phyloP scores from a whole-genome alignment of 164 flowering plant species.

The Chimonanthus praecox region DNA sequence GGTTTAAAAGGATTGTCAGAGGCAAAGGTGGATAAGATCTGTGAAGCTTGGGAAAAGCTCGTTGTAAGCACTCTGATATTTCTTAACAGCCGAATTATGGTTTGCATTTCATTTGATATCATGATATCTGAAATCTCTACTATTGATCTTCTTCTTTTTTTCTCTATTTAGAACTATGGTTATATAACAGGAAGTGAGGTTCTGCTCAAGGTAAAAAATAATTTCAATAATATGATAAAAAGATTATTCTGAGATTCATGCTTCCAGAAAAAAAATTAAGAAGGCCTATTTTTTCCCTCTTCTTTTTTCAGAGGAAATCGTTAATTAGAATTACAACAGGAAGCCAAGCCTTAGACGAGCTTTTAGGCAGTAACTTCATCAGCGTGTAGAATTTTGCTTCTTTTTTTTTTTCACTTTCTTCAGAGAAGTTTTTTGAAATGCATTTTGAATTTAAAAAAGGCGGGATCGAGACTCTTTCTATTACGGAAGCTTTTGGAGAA shows the following conservation, averaged over 20 bases:
- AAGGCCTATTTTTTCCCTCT: background rate
- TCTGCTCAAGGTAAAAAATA: constrained; percentile 63
- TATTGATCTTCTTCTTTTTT: background rate
- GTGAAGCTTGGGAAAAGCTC: constrained; percentile 97
- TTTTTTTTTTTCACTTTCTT: background rate
- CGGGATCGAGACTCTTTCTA: constrained; percentile 81
- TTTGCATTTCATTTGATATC: background rate
- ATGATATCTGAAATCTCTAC: background rate
- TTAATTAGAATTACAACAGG: constrained; percentile 89
- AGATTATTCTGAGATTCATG: too few species aligned
- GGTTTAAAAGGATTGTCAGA: constrained; percentile 96
- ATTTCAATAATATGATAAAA: background rate
- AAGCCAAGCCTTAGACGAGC: constrained; percentile 94
- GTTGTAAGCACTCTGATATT: constrained; percentile 51
- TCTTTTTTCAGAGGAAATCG: constrained; percentile 56
- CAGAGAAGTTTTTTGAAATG: background rate
- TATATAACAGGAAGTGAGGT: constrained; percentile 97
- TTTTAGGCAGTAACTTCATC: constrained; percentile 67
- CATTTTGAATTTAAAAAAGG: constrained; percentile 37
- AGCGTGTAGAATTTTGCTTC: background rate
- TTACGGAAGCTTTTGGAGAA: constrained; percentile 98
- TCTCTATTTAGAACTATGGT: constrained; percentile 63
- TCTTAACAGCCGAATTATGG: background rate
- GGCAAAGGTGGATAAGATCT: constrained; percentile 95
- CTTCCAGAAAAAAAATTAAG: background rate